A percentile compares a stretch with the other conserved stretches of the same genome.
Conservation (phyloP, 2,329 filamentous ascomycete genomes). For the Aspergillus tubingensis region DNA sequence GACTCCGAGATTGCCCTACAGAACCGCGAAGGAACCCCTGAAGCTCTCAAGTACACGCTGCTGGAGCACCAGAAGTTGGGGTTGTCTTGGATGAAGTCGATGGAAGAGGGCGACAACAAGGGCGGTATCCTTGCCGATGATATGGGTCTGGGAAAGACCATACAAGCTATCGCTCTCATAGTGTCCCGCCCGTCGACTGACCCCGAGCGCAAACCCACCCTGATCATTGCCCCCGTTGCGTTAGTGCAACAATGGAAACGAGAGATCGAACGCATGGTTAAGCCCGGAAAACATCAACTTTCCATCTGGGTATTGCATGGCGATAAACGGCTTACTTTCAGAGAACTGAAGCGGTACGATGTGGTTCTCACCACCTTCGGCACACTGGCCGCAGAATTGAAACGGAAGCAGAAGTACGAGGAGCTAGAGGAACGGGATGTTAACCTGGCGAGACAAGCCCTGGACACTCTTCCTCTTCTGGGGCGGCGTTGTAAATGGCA, state of each 20-base stretch:
- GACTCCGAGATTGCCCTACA: conserved; percentile 66
- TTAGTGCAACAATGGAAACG: conserved; percentile 82
- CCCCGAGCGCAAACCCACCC: conserved; percentile 66
- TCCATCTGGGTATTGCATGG: conserved; percentile 71
- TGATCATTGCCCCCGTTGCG: conserved; percentile 79
- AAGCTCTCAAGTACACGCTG: conserved; percentile 66
- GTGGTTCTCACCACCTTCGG: conserved; percentile 80
- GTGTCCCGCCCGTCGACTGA: conserved; percentile 65
- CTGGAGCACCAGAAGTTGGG: conserved; percentile 83
- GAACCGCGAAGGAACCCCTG: conserved; percentile 68
- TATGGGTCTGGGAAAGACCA: conserved; percentile 83
- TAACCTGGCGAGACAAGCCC: conserved; percentile 15
- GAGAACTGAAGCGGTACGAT: conserved; percentile 66
- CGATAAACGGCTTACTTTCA: conserved; percentile 60
- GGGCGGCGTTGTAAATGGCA: conserved; percentile 64
- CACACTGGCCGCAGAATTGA: conserved; percentile 67
- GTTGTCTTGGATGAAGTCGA: conserved; percentile 72
- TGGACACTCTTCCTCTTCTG: conserved; percentile 58
- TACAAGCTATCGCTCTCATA: conserved; percentile 79
- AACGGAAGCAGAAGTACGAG: conserved; percentile 57
- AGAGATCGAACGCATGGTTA: conserved; percentile 73
- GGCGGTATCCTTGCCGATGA: conserved; percentile 78
- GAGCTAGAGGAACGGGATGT: conserved; percentile 49
- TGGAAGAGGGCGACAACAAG: conserved; percentile 70
- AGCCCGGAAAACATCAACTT: conserved; percentile 56